phyloP scores from a whole-genome alignment of 768 basidiomycete species.

The Lentinula edodes region DNA sequence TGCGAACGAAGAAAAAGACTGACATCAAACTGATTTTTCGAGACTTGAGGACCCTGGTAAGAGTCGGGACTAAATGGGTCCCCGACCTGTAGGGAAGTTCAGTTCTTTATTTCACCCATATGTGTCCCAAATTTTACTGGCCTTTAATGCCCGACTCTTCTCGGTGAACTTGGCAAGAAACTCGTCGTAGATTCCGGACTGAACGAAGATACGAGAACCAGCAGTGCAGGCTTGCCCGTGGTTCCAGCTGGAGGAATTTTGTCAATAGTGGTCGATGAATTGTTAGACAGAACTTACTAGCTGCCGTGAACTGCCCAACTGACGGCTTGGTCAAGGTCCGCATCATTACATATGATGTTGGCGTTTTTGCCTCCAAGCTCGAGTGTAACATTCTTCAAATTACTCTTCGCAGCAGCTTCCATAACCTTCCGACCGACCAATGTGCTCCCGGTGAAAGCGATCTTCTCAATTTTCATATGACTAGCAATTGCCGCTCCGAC shows the following conservation, averaged over 20 bases:
- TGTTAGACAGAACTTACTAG: constrained; percentile 42
- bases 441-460: constrained; percentile 87
- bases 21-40: constrained; percentile 67
- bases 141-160: constrained; percentile 46
- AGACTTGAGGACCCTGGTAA: constrained; percentile 78
- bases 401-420: constrained; percentile 74
- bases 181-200: constrained; percentile 70
- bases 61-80: constrained; percentile 59
- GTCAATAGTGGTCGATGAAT: not conserved
- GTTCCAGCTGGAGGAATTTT: not conserved
- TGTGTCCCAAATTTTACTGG: constrained; percentile 32
- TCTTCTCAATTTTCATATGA: constrained; percentile 72
- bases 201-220: constrained; percentile 81
- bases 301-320: constrained; percentile 69
- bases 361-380: constrained; percentile 80
- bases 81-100: constrained; percentile 47
- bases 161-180: constrained; percentile 51
- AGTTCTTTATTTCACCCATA: not conserved
- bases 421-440: constrained; percentile 73
- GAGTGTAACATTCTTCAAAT: constrained; percentile 80
- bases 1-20: not conserved
- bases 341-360: constrained; percentile 68
- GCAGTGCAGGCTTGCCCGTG: constrained; percentile 78
- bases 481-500: constrained; percentile 65
- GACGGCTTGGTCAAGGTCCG: constrained; percentile 66